Percentiles rank a stretch among this genome's conserved stretches.
Conservation (phyloP, 208 protist genomes). For the Wallacemonas sp. region DNA sequence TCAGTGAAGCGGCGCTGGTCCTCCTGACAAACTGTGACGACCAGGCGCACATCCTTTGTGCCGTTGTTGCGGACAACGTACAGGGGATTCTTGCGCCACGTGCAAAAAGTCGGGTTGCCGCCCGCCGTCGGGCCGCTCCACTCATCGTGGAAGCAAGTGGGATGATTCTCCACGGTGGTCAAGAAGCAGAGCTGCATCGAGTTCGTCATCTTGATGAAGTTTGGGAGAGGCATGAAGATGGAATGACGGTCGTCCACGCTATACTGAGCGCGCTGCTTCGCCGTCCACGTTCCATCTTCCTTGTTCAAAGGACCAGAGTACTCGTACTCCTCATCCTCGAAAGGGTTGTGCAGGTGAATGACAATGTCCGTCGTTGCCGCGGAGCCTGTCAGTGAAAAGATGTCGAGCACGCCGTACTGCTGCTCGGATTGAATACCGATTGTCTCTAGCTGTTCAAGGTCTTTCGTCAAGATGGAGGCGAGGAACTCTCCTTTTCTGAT, state of each 20-base stretch:
- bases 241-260: conserved; percentile 42
- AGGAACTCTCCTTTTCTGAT: conserved; percentile 53
- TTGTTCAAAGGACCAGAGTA: conserved; percentile 62
- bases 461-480: conserved; percentile 37
- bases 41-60: conserved; percentile 21
- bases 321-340: conserved; percentile 46
- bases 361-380: conserved; percentile 44
- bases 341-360: conserved; percentile 68
- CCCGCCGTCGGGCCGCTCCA: conserved; percentile 52
- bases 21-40: conserved; percentile 52
- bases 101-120: conserved; percentile 65
- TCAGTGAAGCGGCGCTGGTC: conserved; percentile 56
- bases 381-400: conserved; percentile 55
- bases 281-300: conserved; percentile 48
- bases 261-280: conserved; percentile 36
- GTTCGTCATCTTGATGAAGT: conserved; percentile 42
- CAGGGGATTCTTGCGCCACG: conserved; percentile 77
- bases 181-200: conserved; percentile 67
- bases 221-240: conserved; percentile 56
- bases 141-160: conserved; percentile 29
- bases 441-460: conserved; percentile 17
- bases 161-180: conserved; percentile 28
- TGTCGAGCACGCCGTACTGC: conserved; percentile 61
- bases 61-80: conserved; percentile 64
- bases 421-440: conserved; percentile 69